phyloP scores from a whole-genome alignment of 805 yeast species.

The Spathaspora hagerdaliae region DNA sequence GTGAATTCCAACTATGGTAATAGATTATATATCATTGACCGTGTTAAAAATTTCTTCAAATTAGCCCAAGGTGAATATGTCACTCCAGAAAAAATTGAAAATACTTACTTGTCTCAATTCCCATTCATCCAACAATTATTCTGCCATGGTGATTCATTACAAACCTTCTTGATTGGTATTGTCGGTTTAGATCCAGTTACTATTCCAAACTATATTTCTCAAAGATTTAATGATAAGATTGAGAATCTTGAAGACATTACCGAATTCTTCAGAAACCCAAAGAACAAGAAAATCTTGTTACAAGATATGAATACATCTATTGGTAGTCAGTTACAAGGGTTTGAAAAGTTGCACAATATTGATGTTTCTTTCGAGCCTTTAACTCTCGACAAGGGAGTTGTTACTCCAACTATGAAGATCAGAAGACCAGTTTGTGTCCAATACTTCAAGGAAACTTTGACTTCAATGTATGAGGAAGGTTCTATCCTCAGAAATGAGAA shows the following conservation, averaged over 20 bases:
- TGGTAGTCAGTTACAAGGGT: slow-evolving; percentile 23
- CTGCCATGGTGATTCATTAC: slow-evolving; percentile 30
- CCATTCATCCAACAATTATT: slow-evolving; percentile 26
- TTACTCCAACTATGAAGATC: slow-evolving; percentile 42
- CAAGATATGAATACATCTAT: slow-evolving; percentile 20
- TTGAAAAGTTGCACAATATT: slow-evolving; percentile 38
- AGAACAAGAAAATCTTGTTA: slow-evolving; percentile 19
- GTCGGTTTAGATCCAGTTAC: slow-evolving; percentile 22
- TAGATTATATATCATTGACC: slow-evolving; percentile 44
- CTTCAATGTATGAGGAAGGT: slow-evolving; percentile 34
- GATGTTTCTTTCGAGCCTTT: slow-evolving; percentile 35
- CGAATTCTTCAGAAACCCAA: slow-evolving; percentile 17
- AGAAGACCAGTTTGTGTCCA: slow-evolving; percentile 36
- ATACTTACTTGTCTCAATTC: slow-evolving; percentile 25
- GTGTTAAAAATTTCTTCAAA: slow-evolving; percentile 44
- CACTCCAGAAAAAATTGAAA: slow-evolving; percentile 39
- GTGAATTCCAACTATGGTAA: slow-evolving; percentile 22
- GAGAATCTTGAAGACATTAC: slow-evolving; percentile 14
- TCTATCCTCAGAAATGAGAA: slow-evolving; percentile 20
- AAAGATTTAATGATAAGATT: slow-evolving; percentile 11
- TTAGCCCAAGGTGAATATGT: slow-evolving; percentile 42
- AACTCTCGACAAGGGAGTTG: slow-evolving; percentile 31
- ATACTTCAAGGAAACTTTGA: slow-evolving; percentile 22
- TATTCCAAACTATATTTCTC: slow-evolving; percentile 13
- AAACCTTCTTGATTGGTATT: slow-evolving; percentile 26